Percentiles rank a stretch among this genome's conserved stretches.
Evolutionary conservation across 2,329 filamentous ascomycete species (phyloP).

Genomic region (Lachnellula willkommii): DNA sequence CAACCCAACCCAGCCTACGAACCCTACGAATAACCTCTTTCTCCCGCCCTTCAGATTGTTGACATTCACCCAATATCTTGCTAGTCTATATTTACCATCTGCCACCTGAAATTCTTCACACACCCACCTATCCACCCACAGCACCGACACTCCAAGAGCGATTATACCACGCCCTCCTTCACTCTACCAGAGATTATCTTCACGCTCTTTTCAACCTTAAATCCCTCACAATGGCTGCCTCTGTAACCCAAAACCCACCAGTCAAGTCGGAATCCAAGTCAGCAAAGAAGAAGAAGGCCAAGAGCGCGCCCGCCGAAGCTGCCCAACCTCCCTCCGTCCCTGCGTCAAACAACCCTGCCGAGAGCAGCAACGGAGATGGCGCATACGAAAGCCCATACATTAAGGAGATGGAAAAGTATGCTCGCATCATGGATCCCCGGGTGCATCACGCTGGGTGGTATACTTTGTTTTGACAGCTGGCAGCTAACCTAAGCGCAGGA

Average conservation of each 20-base stretch:
- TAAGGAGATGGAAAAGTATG: slow-evolving; percentile 86
- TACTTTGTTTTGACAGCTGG: slow-evolving; percentile 8
- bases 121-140: too few species aligned
- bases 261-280: slow-evolving; percentile 59
- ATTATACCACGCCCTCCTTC: slow-evolving; percentile 5
- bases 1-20: not conserved
- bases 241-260: slow-evolving; percentile 58
- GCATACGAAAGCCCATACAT: slow-evolving; percentile 70
- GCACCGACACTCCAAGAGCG: slow-evolving; percentile 8
- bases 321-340: slow-evolving; percentile 40
- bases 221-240: slow-evolving; percentile 52
- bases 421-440: slow-evolving; percentile 3
- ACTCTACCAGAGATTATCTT: not conserved
- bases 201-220: slow-evolving; percentile 1
- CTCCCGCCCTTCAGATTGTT: not conserved
- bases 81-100: not conserved
- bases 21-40: slow-evolving; percentile 2
- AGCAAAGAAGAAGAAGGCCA: slow-evolving; percentile 64
- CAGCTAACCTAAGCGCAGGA: slow-evolving; percentile 48
- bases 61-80: not conserved
- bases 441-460: not conserved
- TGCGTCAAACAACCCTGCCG: slow-evolving; percentile 44
- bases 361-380: slow-evolving; percentile 44
- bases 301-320: slow-evolving; percentile 50
- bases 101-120: not conserved